Base-by-base conservation (phyloP, 768 basidiomycete species). In the Pleurotus cornucopiae region DNA sequence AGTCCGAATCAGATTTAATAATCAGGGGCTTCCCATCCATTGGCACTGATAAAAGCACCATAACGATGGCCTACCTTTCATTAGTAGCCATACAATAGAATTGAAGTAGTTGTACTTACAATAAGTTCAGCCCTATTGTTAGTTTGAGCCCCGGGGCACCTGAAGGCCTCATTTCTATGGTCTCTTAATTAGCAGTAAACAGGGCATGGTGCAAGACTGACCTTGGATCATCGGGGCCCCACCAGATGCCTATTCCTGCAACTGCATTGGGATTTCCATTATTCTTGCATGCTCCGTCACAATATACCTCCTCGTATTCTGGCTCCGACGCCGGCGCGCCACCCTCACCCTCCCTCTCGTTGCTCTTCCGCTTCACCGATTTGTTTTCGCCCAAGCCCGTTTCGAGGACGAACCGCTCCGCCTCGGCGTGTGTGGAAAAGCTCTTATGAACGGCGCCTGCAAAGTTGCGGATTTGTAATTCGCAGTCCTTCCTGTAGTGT, bases 201-300 rank as follows among this genome's bases (percentile, higher is more conserved):
- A n/a, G 30, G 12, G 11, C n/a, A 13, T 46, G 26, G 26, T 7
- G 26, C 41, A 18, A 44, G 6, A 54, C 57, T 60, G 70, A 84
- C 89, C 89, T 75, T 30, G 80, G 67, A 68, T 93, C 88, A 57
- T 77, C 65, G 7, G 66, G 69, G 0, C 87, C 91, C 90, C 91
- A 98, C 84, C 86, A 98, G 0, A 98, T 91, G 0, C 95, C 95
- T 43, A 94, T 71, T 1, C 95, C 95, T 0, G 92, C 95, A 41
- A 80, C 60, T 0, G 89, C 79, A 1, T 79, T 82, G 2, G 25
- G 26, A 64, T 84, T 71, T 0, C 95, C 95, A 65, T 98, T 98
- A 2, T 86, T 83, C 63, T 81, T 83, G 60, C 92, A 94, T 5
- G 93, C 88, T 9, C 95, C 95, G 68, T 98, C 95, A 16, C 80